Base-by-base conservation (phyloP, 2,329 filamentous ascomycete species). In the Fusarium sp. region DNA sequence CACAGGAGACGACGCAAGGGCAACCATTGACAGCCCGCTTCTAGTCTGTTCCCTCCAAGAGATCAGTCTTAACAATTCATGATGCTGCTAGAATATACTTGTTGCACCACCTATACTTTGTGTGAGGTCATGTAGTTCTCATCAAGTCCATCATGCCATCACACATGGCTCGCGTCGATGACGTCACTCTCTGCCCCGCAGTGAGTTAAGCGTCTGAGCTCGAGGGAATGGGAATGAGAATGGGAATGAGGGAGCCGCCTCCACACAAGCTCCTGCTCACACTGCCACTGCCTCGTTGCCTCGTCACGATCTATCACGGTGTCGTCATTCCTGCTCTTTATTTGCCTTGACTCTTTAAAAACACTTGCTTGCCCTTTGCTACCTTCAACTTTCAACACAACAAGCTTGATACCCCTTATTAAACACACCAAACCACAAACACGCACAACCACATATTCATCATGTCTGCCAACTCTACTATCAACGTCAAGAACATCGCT, bases 401-500 rank as follows among this genome's bases (percentile, higher is more conserved):
- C 63, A 72, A 73, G 27, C 54, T 69, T 73, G 64, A 74, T 74
- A 63, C 58, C 65, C 69, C 58, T 63, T 60, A 45, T 21, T 46
- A 65, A 41, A 51, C 29, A 48, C 57, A 49, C 44, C 23, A 55
- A 38, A 57, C n/a, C 52, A 63, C 56, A 51, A 62, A 58, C 63
- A 59, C 33, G 59, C 60, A 58, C 29, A 67, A 54, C 52, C 65
- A 66, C 48, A 60, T 33, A 49, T 56, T 63, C 80, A 86, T 44
- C 73, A 91, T 91, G 88, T 84, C 88, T 78, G 81, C 84, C 77
- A 88, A 85, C 78, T 78, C 81, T 59, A 95, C 93, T 56, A 94
- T 98, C 73, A 86, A 95, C 85, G 95, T 98, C 79, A 93, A 93
- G 85, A 95, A 96, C 86, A 97, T 99, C 84, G 91, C 93, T 76